Evolutionary conservation across 1,284 basidiomycete genomes (phyloP), one percentile per base, ranked within the genome.

Genomic region (Ganoderma boninense): DNA sequence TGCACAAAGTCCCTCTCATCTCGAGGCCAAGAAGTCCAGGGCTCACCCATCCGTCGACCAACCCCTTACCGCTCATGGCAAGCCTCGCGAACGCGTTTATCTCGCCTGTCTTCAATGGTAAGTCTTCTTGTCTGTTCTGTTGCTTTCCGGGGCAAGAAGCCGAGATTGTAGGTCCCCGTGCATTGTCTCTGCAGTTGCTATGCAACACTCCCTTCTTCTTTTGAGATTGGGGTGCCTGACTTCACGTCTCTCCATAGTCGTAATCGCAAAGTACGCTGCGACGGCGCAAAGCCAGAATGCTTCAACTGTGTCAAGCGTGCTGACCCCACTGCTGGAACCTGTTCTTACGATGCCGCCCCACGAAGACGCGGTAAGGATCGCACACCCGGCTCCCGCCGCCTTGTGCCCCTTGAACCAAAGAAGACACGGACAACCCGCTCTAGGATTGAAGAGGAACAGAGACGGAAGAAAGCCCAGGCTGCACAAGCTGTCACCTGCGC

Each of bases 261-360:
- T 40, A 87, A 83, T 38, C 88, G 92, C 42, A 94, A 94, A 79
- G 92, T 92, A 72, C 89, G 92, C 13, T 94, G 92, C 77, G 92
- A 94, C 77, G 93, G 93, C 60, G 88, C 88, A 7, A 92, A 90
- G 72, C 93, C 92, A 8, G 77, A 84, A 16, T 94, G 92, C 76
- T 86, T 89, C 76, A 93, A 93, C 75, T 94, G 92, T 75, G 77
- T 81, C 52, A 87, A 86, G 65, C 85, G 89, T 26, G 67, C 71
- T 1, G 73, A 71, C 67, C 67, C 72, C 20, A 66, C 44, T 64
- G 49, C 49, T 8, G 64, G 70, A 5, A 40, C 49, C 83, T 82
- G 72, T 80, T 62, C 71, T 49, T 95, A 94, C 74, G 93, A 95
- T 73, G 63, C 86, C n/a, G 79, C 87, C 11, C 92, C 93, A 11